phyloP scores from a whole-genome alignment of 257 asterid genomes.

The Plantago major region DNA sequence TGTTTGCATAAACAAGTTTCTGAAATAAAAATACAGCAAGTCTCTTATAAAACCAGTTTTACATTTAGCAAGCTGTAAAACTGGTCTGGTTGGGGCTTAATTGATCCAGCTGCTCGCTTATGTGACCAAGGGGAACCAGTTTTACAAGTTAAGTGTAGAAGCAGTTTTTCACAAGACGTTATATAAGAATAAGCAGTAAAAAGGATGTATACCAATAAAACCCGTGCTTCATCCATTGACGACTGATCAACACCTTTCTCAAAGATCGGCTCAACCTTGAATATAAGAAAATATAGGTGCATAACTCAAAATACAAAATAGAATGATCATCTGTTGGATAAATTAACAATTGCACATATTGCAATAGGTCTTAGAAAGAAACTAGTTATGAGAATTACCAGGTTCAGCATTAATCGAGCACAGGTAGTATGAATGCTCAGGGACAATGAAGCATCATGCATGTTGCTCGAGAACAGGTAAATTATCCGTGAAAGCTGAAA shows the following conservation, averaged over 20 bases:
- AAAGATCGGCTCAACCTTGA: conserved; percentile 93
- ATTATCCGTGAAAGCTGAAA: conserved; percentile 92
- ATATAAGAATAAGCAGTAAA: conserved; percentile 4
- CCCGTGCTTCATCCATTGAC: conserved; percentile 94
- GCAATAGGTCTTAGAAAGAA: conserved; percentile 7
- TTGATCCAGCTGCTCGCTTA: too few species aligned
- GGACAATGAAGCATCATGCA: conserved; percentile 96
- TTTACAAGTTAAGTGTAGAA: too few species aligned
- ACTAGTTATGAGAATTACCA: conserved; percentile 46
- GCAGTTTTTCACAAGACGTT: too few species aligned
- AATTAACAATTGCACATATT: not conserved
- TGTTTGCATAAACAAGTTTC: not conserved
- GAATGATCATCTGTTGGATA: not conserved
- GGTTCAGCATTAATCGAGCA: conserved; percentile 98
- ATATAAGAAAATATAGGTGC: conserved; percentile 20
- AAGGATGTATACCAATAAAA: conserved; percentile 59
- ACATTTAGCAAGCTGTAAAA: too few species aligned
- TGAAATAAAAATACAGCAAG: too few species aligned
- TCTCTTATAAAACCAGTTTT: too few species aligned
- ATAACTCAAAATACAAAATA: conserved; percentile 1
- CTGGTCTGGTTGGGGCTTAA: too few species aligned
- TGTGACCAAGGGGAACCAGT: too few species aligned
- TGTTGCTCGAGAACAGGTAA: conserved; percentile 96
- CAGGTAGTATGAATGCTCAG: conserved; percentile 98
- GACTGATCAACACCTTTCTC: conserved; percentile 95